phyloP scores from a whole-genome alignment of 108 stramenopile species.

The Nitzschia palea region DNA sequence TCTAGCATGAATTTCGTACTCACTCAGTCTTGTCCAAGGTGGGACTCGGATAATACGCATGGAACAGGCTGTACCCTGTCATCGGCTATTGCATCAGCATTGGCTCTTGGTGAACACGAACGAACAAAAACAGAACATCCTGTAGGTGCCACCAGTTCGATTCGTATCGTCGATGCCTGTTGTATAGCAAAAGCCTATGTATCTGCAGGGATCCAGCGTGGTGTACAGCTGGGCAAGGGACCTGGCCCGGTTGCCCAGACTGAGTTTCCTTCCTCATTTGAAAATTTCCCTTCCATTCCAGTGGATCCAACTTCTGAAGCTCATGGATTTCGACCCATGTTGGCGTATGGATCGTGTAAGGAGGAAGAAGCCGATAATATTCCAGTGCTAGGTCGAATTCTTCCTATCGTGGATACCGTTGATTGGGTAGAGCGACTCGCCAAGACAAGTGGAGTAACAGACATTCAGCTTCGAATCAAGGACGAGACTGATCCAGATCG shows the following conservation, averaged over 20 bases:
- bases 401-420: slow-evolving; percentile 80
- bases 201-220: slow-evolving; percentile 69
- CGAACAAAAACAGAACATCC: slow-evolving; percentile 30
- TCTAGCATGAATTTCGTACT: too few relatives aligned
- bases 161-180: slow-evolving; percentile 71
- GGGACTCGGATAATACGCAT: slow-evolving; percentile 77
- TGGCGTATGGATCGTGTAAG: slow-evolving; percentile 5
- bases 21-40: too few relatives aligned
- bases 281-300: slow-evolving; percentile 64
- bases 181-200: slow-evolving; percentile 87
- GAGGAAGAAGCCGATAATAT: slow-evolving; percentile 15
- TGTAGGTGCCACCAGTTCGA: slow-evolving; percentile 54
- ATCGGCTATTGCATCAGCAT: slow-evolving; percentile 83
- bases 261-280: slow-evolving; percentile 61
- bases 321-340: slow-evolving; percentile 37
- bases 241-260: slow-evolving; percentile 86
- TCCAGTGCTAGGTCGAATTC: slow-evolving; percentile 61
- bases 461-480: slow-evolving; percentile 86
- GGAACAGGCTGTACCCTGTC: slow-evolving; percentile 92
- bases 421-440: slow-evolving; percentile 61
- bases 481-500: slow-evolving; percentile 52
- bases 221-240: slow-evolving; percentile 73
- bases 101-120: slow-evolving; percentile 71
- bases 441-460: slow-evolving; percentile 47
- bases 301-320: slow-evolving; percentile 33